Evolutionary conservation across 352 stramenopile species (phyloP).

Genomic region (Phytopythium litorale): DNA sequence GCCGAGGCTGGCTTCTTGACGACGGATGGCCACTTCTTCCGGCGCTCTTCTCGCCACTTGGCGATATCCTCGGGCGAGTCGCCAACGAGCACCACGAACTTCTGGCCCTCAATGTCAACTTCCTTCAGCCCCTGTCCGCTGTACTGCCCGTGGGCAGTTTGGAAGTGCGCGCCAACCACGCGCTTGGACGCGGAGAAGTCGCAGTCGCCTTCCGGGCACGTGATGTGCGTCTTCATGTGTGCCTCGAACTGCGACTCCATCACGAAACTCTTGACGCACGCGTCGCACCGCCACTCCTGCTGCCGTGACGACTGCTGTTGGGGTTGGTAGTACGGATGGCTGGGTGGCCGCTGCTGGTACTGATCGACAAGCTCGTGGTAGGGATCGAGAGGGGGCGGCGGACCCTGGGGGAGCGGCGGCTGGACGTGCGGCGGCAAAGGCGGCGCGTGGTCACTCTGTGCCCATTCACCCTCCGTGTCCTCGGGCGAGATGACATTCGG

Average conservation of each 20-base stretch:
- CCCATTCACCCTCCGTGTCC: slow-evolving; percentile 5
- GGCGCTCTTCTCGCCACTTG: slow-evolving; percentile 72
- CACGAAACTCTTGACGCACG: slow-evolving; percentile 69
- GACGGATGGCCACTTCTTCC: slow-evolving; percentile 56
- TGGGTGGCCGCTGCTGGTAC: slow-evolving; percentile 1
- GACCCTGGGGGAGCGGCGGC: slow-evolving; percentile 17
- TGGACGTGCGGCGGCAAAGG: slow-evolving; percentile 10
- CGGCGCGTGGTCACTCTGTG: slow-evolving; percentile 7
- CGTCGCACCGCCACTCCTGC: slow-evolving; percentile 46
- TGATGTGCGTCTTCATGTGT: slow-evolving; percentile 68
- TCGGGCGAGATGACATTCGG: slow-evolving; percentile 3
- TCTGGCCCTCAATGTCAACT: slow-evolving; percentile 84
- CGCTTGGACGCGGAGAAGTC: slow-evolving; percentile 73
- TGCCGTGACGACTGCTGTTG: neutral
- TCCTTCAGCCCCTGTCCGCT: slow-evolving; percentile 69
- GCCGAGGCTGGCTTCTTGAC: slow-evolving; percentile 5
- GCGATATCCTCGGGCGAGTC: slow-evolving; percentile 79
- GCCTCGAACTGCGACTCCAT: slow-evolving; percentile 69
- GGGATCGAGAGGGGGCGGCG: slow-evolving; percentile 15
- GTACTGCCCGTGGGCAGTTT: slow-evolving; percentile 69
- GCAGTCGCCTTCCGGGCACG: slow-evolving; percentile 48
- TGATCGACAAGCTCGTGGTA: slow-evolving; percentile 13
- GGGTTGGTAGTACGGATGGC: slow-evolving; percentile 8
- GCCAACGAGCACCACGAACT: slow-evolving; percentile 81
- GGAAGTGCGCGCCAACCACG: slow-evolving; percentile 64